Base-by-base conservation (phyloP, 1,284 basidiomycete species). In the Ustilago lituana region DNA sequence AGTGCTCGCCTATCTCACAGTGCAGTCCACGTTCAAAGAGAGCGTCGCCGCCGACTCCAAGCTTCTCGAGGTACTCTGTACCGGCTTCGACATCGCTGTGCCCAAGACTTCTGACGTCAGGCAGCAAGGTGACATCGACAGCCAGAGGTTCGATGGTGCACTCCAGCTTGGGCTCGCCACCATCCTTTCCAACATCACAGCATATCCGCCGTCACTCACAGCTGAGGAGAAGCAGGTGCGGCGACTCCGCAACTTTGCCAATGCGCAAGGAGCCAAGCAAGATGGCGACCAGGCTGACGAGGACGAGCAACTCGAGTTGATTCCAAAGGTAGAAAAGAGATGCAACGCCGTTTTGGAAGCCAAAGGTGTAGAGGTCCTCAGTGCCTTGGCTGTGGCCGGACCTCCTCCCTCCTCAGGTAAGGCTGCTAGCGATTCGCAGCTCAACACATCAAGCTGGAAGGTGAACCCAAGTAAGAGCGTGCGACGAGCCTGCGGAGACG, bases 191-290 rank as follows among this genome's bases (percentile, higher is more conserved):
- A 64, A 69, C 31, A 29, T 79, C 23, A 57, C 56, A 10, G 49
- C 63, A 2, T 81, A 79, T 32, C 65, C 65, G 10, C 50, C 73
- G 8, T 39, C 29, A 4, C 57, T 58, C 4, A 67, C 71, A 23
- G 50, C 35, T 24, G 71, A 81, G 50, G 65, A 79, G 43, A 61
- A 56, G n/a, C 66, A 78, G 22, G 54, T 79, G 8, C 55, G 69
- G 17, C 58, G 63, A 15, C 63, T 81, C 5, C 56, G 74, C n/a
- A 60, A 61, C 8, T 70, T 73, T 19, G 67, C 70, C n/a, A 66
- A 73, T 39, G 73, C 71, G 6, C 49, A 59, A 35, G 53, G 29
- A 3, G 32, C 29, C 22, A 55, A 51, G 26, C 43, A 59, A 10
- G 46, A 26, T 6, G 67, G 32, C n/a, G 32, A 10, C 11, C 46